phyloP scores from a whole-genome alignment of 345 rosid genomes.

The Hibiscus tridactylites region DNA sequence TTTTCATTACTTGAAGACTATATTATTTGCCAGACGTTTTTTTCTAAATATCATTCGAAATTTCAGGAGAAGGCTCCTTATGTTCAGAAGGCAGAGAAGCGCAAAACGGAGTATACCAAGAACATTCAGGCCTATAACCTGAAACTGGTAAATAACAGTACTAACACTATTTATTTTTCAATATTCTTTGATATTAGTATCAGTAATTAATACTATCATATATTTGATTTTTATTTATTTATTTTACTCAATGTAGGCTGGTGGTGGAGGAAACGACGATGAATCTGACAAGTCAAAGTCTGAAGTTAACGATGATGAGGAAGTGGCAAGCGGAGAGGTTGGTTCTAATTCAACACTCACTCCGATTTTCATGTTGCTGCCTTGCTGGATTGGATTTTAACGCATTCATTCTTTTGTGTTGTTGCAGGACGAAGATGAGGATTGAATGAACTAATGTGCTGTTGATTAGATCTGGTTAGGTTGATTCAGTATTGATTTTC shows the following conservation, averaged over 20 bases:
- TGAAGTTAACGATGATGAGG: constrained; percentile 57
- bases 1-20: not conserved
- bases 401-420: not conserved
- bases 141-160: constrained; percentile 32
- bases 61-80: constrained; percentile 64
- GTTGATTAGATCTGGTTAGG: constrained; percentile 17
- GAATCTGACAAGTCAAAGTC: constrained; percentile 85
- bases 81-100: constrained; percentile 44
- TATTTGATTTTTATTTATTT: not conserved
- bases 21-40: not conserved
- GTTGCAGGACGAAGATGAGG: constrained; percentile 56
- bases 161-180: not conserved
- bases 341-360: not conserved
- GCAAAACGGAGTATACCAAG: constrained; percentile 59
- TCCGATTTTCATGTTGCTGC: no score
- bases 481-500: constrained; percentile 6
- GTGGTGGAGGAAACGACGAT: constrained; percentile 47
- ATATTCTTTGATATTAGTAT: not conserved
- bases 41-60: not conserved
- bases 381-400: not conserved
- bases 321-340: constrained; percentile 54
- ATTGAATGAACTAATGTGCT: constrained; percentile 12
- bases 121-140: constrained; percentile 54
- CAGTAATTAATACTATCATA: not conserved
- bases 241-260: constrained; percentile 26